A percentile compares a stretch with the other conserved stretches of the same genome.
phyloP scores from a whole-genome alignment of 352 stramenopile species.

The Detonula confervacea region DNA sequence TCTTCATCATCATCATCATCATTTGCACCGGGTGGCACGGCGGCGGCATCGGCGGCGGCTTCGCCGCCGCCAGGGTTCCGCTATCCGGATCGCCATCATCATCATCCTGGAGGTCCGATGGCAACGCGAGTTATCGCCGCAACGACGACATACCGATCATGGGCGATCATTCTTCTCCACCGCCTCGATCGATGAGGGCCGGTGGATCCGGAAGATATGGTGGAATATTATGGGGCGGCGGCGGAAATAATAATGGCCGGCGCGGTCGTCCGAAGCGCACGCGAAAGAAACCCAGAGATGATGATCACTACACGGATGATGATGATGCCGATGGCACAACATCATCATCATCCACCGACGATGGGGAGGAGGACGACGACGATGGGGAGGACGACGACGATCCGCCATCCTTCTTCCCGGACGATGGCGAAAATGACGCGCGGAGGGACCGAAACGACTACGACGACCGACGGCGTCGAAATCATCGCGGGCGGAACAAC shows the following conservation, averaged over 20 bases:
- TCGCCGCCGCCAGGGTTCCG: slow-evolving; percentile 7
- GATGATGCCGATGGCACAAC: background rate
- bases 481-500: too few relatives aligned
- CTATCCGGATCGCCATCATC: background rate
- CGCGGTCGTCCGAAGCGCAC: background rate
- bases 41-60: background rate
- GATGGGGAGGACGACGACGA: slow-evolving; percentile 24
- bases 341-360: slow-evolving; percentile 19
- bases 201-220: too few relatives aligned
- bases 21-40: background rate
- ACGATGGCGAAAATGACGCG: slow-evolving; percentile 26
- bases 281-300: background rate
- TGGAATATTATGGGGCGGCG: background rate
- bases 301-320: slow-evolving; percentile 3
- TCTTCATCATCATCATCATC: background rate
- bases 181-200: too few relatives aligned
- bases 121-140: slow-evolving; percentile 7
- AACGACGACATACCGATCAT: slow-evolving; percentile 53
- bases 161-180: too few relatives aligned
- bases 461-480: too few relatives aligned
- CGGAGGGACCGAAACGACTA: slow-evolving; percentile 27
- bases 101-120: slow-evolving; percentile 11
- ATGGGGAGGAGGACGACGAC: too few relatives aligned
- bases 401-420: slow-evolving; percentile 23
- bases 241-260: background rate